Base-by-base conservation (phyloP, 441 rosid species). In the Lepidium campestre region DNA sequence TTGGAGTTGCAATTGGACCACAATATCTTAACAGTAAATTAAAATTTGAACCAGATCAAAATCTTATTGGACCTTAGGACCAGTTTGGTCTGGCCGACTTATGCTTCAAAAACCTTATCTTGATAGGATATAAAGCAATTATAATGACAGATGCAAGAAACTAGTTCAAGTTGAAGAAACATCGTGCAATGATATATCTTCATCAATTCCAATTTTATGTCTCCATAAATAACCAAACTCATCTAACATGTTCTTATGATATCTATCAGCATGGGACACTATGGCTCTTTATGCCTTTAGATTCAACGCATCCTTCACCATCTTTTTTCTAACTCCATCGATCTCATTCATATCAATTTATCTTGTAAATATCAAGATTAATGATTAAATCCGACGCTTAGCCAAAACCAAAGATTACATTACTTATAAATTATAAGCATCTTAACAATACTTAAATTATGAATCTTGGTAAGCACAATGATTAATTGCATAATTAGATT, bases 201-300 rank as follows among this genome's bases (percentile, higher is more conserved):
- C 68, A 52, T 73, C 72, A 72, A 59, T 4, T 42, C 41, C 20
- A 65, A 65, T 25, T 42, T 57, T 39, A 58, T 72, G 76, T 65
- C 76, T 65, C 76, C 25, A 50, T 50, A 66, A 59, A 65, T 50
- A 56, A 56, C 57, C 52, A 59, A 52, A 65, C 62, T 49, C 45
- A 58, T 42, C 57, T 9, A 72, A 36, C 62, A 65, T 58, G 66
- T 66, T 13, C 44, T 65, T 41, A 47, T 65, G 67, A 72, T 72
- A 65, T 65, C 76, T 72, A 65, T 65, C 76, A 65, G 71, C 67
- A 72, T 72, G 72, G 76, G 72, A 58, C 72, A 72, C 48, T 32
- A 8, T 71, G 71, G 67, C 67, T 72, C 62, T 72, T 58, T 72
- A 20, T 65, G 60, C 55, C 35, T 57, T 72, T 65, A 53, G 36